Percentiles rank a stretch among this genome's conserved stretches.
Evolutionary conservation across 768 basidiomycete genomes (phyloP).

Genomic region (Pleurotus giganteus): DNA sequence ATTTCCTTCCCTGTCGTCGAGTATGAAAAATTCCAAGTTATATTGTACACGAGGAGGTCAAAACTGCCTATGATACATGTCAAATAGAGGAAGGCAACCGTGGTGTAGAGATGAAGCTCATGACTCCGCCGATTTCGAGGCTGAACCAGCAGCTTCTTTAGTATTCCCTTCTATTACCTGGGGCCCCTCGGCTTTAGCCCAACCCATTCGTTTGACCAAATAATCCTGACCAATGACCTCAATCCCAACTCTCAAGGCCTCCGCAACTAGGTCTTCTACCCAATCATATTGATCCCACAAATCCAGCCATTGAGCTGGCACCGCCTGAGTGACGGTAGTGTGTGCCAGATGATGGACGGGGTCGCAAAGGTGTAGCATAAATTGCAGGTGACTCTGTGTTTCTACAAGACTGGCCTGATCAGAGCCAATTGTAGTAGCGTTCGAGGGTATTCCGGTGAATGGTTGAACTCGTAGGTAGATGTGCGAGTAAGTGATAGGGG

Average conservation of each 20-base stretch:
- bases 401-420: conserved; percentile 32
- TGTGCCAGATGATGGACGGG: conserved; percentile 76
- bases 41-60: background rate
- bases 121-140: background rate
- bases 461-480: conserved; percentile 95
- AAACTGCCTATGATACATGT: background rate
- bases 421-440: conserved; percentile 22
- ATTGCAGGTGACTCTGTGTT: conserved; percentile 55
- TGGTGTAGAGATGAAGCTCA: background rate
- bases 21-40: background rate
- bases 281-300: conserved; percentile 92
- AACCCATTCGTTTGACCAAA: conserved; percentile 82
- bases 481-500: conserved; percentile 79
- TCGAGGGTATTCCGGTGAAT: conserved; percentile 56
- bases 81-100: background rate
- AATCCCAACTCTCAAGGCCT: conserved; percentile 77
- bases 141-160: background rate
- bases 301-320: conserved; percentile 84
- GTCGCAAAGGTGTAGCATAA: conserved; percentile 72
- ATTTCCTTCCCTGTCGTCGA: conserved; percentile 5
- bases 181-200: conserved; percentile 43
- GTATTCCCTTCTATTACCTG: conserved; percentile 22
- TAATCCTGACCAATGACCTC: conserved; percentile 95
- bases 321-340: conserved; percentile 78
- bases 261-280: conserved; percentile 95